Evolutionary conservation across 345 rosid genomes (phyloP), one percentile per base, ranked within the genome.

Genomic region (Syzygium aqueum): DNA sequence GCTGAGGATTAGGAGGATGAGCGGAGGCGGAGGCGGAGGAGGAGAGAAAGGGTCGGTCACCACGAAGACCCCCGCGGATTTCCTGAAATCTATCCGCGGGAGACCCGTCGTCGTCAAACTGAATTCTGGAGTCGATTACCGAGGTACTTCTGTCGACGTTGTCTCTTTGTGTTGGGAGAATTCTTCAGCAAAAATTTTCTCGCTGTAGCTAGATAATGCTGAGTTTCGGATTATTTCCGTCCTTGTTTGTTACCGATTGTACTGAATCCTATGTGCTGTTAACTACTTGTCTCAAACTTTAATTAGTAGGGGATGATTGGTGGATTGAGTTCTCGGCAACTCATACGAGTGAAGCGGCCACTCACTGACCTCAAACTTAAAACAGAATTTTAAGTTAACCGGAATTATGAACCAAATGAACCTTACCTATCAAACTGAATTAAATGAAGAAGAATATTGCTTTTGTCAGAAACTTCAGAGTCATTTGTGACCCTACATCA

Each of bases 1-100:
- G 51, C 63, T 22, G 37, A 46, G 80, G 77, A 2, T 53, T 78
- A 22, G 37, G 23, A 90, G 89, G 89, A 94, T 96, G 98, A 96
- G 98, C 85, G 93, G 93, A 53, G 92, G 98, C 85, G 93, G 93
- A 53, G 92, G 92, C 85, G 93, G 93, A 53, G 92, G 92, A 54
- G 98, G 91, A 88, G 94, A 90, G 87, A 91, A 90, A 84, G 93
- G 89, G 8, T 88, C 93, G 16, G 40, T 91, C 43, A 84, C 91
- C 86, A 89, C 92, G 1, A 91, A 93, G 80, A 93, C 92, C 30
- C 99, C 99, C 0, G 94, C 97, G 8, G 99, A 96, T 91, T 97
- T 96, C 89, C 96, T 97, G 89, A 97, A 97, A 86, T 97, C 99
- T 0, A 96, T 96, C 33, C 98, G 98, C 6, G 99, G 99, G 28